Base-by-base conservation (phyloP, 345 rosid genomes). In the Dipteronia dyeriana region DNA sequence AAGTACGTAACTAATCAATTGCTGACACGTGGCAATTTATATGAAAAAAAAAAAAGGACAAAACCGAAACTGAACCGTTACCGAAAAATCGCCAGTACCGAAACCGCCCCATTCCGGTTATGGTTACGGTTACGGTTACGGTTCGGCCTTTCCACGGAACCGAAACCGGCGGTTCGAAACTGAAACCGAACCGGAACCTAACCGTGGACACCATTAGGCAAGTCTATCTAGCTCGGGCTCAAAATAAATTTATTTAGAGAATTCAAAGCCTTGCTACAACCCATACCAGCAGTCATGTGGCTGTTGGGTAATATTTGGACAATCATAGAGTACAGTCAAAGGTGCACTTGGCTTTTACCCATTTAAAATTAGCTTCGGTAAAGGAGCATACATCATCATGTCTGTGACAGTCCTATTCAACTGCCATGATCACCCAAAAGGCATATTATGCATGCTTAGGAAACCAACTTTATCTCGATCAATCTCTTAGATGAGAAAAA, bases 271-370 rank as follows among this genome's bases (percentile, higher is more conserved):
- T 25, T 43, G 59, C 57, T 9, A 26, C 10, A 74, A 19, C 16
- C 17, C 71, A 67, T 23, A 3, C 26, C 51, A 67, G 6, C 23
- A 34, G 38, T 9, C 12, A 11, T 9, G 22, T 39, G 25, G 25
- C 51, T 66, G 26, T 66, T 14, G 25, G n/a, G 70, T 14, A 3
- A 1, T 53, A 16, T 19, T 66, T 38, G n/a, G 22, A 3, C 9
- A 34, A 17, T 63, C 38, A 63, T 14, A 20, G 22, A 66, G 70
- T 14, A 53, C 70, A 39, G 10, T 67, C 25, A 67, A 0, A 41
- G 71, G 71, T 38, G 43, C 14, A 11, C 68, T 64, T 12, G 68
- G 9, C 68, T 64, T 5, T 29, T 29, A 64, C n/a, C 68, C 75
- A 39, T 38, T 57, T 3, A 10, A 41, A 57, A 38, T 57, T 34